These are phyloP conservation scores for Plasmodium gonderi DNA, from an alignment of 169 alveolate species.

Conservation along the genomic window DNA sequence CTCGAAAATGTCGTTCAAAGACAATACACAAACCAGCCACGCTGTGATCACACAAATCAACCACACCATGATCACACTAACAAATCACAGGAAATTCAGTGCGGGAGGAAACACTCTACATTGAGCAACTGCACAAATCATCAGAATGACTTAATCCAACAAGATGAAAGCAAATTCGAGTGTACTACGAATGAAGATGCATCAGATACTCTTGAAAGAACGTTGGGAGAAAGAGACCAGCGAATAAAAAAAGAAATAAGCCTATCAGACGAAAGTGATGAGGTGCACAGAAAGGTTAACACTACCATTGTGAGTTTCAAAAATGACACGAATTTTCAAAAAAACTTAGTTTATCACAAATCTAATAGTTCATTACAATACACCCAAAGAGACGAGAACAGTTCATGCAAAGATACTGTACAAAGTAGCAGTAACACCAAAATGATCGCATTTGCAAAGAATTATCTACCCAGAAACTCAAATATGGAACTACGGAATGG, in stretches of 20 bases:
- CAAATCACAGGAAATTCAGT: too few species aligned
- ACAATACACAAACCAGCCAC: background rate
- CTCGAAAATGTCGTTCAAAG: background rate
- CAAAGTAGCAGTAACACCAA: background rate
- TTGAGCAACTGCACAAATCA: background rate
- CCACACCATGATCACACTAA: background rate
- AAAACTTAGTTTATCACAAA: background rate
- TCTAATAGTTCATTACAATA: background rate
- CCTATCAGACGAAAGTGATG: background rate
- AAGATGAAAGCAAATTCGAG: background rate
- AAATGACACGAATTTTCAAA: background rate
- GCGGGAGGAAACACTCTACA: background rate
- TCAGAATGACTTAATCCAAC: background rate
- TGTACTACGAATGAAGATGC: background rate
- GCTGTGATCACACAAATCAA: background rate
- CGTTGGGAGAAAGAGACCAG: background rate
- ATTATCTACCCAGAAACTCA: background rate
- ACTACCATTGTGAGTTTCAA: background rate
- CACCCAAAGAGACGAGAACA: background rate
- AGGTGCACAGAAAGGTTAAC: background rate
- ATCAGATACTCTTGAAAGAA: background rate
- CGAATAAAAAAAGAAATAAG: background rate
- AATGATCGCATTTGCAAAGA: background rate
- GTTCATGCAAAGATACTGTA: background rate
- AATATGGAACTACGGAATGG: constrained; percentile 9